These are phyloP conservation scores for Populus ilicifolia DNA, from an alignment of 345 rosid species.

Conservation along the genomic window DNA sequence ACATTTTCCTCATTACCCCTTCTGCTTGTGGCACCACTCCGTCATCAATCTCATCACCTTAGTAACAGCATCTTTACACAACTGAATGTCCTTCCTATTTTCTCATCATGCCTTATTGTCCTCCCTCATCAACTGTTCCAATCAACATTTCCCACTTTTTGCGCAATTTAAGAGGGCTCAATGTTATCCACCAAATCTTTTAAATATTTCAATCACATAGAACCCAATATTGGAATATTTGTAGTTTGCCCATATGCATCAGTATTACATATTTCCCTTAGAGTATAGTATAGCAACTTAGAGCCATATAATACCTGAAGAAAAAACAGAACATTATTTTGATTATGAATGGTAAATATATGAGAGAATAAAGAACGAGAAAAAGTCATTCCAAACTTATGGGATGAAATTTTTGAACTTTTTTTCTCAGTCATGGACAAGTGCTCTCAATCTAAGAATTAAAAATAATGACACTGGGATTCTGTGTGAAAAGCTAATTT, in stretches of 20 bases:
- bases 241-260: not conserved
- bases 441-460: not conserved
- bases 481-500: not conserved
- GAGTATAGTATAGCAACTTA: not conserved
- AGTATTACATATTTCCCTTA: not conserved
- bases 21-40: conserved; percentile 78
- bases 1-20: conserved; percentile 69
- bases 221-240: no score
- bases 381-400: not conserved
- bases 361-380: not conserved
- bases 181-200: not conserved
- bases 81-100: conserved; percentile 83
- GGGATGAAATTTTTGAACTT: not conserved
- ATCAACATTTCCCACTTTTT: conserved; percentile 41
- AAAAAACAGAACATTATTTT: not conserved
- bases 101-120: conserved; percentile 74
- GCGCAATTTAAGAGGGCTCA: not conserved
- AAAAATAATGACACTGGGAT: not conserved
- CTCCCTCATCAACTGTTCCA: conserved; percentile 87
- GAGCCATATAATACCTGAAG: not conserved
- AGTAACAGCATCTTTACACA: conserved; percentile 65
- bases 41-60: conserved; percentile 82
- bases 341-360: not conserved
- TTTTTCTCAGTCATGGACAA: not conserved
- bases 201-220: not conserved